Evolutionary conservation across 371 early-diverging fungal genomes (phyloP), one percentile per base, ranked within the genome.

Genomic region (Mortierella sp.): DNA sequence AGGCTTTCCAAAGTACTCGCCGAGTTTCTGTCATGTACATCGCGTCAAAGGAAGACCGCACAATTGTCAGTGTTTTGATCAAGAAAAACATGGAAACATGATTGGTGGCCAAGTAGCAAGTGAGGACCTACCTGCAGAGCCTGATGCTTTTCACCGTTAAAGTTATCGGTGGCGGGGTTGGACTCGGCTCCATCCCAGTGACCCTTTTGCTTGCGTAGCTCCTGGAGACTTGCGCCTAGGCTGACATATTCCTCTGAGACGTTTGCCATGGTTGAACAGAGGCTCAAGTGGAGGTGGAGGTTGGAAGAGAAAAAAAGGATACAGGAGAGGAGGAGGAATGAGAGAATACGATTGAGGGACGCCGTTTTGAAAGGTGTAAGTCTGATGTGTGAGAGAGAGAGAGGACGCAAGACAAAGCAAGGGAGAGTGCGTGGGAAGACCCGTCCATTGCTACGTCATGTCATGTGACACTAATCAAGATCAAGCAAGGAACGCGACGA

Each of bases 151-250:
- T 82, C 82, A 49, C 89, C 87, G 28, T 84, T 76, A 47, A 78
- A 82, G 34, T 82, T 82, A 61, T 89, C 89, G 45, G 82, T 82
- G 26, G 78, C 76, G n/a, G 70, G 67, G 53, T 84, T 79, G 54
- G 74, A 72, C 24, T 83, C 83, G 8, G 81, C 84, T 30, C 87
- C 87, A 21, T 72, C 74, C 76, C 85, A 88, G 66, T 86, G 83
- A 54, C 89, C 89, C 51, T 82, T 82, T 26, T 69, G 47, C 4
- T 19, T 14, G 27, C 87, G 84, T 23, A 88, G 79, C 59, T 67
- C 38, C 50, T 84, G 72, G 65, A 64, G 81, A 43, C 79, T 65
- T 54, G 74, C 60, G 19, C 82, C 80, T 12, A 83, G 73, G 38
- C 79, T 67, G 28, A 54, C 65, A 58, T 71, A 71, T 51, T 81